Evolutionary conservation across 176 grass and related monocot genomes (phyloP).

Genomic region (Rhynchospora tenuis): DNA sequence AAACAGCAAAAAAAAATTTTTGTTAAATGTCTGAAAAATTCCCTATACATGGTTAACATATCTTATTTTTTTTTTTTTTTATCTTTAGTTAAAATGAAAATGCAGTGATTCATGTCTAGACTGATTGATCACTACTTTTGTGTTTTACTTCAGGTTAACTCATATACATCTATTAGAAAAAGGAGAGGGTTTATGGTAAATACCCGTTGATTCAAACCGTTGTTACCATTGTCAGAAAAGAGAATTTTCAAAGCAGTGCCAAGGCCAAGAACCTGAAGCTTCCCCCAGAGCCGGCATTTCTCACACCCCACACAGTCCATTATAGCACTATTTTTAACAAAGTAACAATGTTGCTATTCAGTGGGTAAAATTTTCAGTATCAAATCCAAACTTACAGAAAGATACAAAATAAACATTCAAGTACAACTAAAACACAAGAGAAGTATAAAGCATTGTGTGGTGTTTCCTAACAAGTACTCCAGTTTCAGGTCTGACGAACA

Average conservation of each 20-base stretch:
- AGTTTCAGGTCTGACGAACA: background rate
- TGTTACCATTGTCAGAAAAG: conserved; percentile 56
- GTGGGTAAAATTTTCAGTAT: background rate
- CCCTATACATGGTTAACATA: background rate
- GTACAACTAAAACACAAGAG: background rate
- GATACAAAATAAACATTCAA: background rate
- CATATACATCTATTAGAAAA: background rate
- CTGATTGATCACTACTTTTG: background rate
- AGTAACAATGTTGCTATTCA: background rate
- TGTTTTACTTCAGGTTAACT: background rate
- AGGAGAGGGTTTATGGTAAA: conserved; percentile 7
- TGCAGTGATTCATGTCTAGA: too few species aligned
- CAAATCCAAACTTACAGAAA: background rate
- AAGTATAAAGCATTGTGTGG: background rate
- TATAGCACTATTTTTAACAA: conserved; percentile 46
- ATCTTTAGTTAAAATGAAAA: background rate
- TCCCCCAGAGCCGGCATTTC: conserved; percentile 96
- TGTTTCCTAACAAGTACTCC: background rate
- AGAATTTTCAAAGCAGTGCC: conserved; percentile 95
- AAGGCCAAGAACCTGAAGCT: conserved; percentile 97
- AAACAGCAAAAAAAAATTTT: conserved; percentile 17
- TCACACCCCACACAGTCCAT: conserved; percentile 96
- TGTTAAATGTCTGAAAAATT: conserved; percentile 3
- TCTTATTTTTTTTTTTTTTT: background rate
- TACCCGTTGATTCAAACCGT: conserved; percentile 60